Conservation (phyloP, 2,329 filamentous ascomycete species). For the Delphinella strobiligena region DNA sequence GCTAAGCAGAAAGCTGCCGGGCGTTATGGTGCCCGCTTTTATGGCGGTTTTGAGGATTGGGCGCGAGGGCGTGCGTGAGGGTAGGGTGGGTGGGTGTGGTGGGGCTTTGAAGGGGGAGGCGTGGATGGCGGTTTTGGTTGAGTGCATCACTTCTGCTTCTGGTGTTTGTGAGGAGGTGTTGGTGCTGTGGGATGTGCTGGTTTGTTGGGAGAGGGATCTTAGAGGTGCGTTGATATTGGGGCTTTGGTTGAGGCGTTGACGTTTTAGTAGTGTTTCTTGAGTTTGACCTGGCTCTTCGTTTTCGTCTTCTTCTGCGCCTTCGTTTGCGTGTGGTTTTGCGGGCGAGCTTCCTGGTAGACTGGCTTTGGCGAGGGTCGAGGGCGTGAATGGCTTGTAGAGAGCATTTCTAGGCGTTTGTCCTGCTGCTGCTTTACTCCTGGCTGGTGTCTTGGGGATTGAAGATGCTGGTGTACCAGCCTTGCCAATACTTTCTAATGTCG, state of each 20-base stretch:
- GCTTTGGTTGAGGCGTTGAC: not conserved
- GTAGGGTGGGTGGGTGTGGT: too few relatives aligned
- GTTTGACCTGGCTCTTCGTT: not conserved
- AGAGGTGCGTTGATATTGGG: not conserved
- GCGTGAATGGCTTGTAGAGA: conserved; percentile 17
- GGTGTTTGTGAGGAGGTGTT: not conserved
- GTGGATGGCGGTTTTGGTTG: conserved; percentile 8
- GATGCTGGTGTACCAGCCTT: conserved; percentile 5
- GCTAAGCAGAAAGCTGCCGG: not conserved
- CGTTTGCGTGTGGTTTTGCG: not conserved
- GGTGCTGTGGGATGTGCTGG: not conserved
- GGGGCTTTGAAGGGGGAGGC: too few relatives aligned
- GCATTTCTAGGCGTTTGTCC: not conserved
- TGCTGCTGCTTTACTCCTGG: too few relatives aligned
- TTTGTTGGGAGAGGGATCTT: not conserved
- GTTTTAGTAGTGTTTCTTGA: not conserved
- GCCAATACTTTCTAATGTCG: not conserved
- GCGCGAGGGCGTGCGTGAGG: not conserved
- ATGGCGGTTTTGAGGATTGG: conserved; percentile 3
- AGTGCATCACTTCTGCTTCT: not conserved
- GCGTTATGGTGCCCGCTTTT: not conserved
- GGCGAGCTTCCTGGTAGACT: conserved; percentile 5
- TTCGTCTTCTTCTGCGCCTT: not conserved
- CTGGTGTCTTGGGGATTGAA: conserved; percentile 6
- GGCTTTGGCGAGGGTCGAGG: conserved; percentile 17